Evolutionary conservation across 257 asterid species (phyloP), one percentile per base, ranked within the genome.

Genomic region (Ajuga chamaepitys): DNA sequence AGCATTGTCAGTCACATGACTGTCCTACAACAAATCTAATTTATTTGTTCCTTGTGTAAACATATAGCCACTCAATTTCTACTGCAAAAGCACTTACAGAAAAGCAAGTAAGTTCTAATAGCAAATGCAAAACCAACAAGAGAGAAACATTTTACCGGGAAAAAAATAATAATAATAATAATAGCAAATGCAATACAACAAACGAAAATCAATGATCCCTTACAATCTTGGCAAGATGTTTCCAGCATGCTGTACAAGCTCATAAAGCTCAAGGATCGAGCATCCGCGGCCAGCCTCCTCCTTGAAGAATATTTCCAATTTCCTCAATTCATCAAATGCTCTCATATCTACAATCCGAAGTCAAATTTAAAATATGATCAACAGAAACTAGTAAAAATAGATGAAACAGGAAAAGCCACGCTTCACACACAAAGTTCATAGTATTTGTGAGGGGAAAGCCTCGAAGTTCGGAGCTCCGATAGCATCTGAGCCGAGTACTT

Each of bases 171-270:
- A 20, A 26, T 13, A 4, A 1, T 11, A 22, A 50, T 6, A 4
- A 28, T 30, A 13, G 46, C 14, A 66, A 21, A 74, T 14, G 47
- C 28, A 32, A 53, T 25, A 53, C 21, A 32, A 46, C 24, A 38
- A 26, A 32, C 25, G 35, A 6, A 45, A 38, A 26, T 26, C 7
- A 46, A 22, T 9, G 40, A 5, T 13, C 32, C 64, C 95, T 83
- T 82, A 94, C 98, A 82, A 60, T 80, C 99, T 90, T 9, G 99
- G 98, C 81, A 94, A 80, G 69, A 94, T 94, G 66, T 94, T 94
- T 77, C 99, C 99, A 20, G 99, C 99, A 41, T 94, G 98, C 87
- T 94, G 99, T 75, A 88, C 99, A 32, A 94, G 95, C 82, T 94
- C 99, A 55, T 94, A 94, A 57, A 94, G 87, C 83, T 90, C 99